phyloP scores from a whole-genome alignment of 192 early-diverging fungal genomes.

The Phlyctochytrium bullatum region DNA sequence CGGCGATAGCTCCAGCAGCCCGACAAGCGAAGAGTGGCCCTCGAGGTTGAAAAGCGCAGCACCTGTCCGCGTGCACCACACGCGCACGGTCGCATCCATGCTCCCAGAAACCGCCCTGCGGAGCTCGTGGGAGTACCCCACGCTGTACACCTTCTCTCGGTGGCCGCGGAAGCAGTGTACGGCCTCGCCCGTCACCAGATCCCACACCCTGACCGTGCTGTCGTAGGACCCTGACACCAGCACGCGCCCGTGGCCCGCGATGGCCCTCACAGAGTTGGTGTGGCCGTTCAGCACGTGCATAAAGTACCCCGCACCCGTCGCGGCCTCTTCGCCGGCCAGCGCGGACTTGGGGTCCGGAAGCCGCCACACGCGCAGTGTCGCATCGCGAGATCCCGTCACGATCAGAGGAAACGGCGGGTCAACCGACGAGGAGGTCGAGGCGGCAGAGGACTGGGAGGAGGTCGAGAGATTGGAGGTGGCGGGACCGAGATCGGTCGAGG shows the following conservation, averaged over 20 bases:
- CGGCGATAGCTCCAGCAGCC: conserved; percentile 81
- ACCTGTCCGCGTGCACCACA: conserved; percentile 93
- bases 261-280: conserved; percentile 84
- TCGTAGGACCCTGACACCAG: conserved; percentile 94
- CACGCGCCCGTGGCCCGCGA: conserved; percentile 83
- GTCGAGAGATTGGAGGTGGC: not conserved
- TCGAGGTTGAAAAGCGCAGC: conserved; percentile 71
- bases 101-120: conserved; percentile 86
- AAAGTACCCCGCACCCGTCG: conserved; percentile 61
- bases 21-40: conserved; percentile 88
- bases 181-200: conserved; percentile 68
- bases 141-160: conserved; percentile 91
- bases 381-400: conserved; percentile 93
- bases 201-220: conserved; percentile 87
- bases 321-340: not conserved
- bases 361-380: conserved; percentile 89
- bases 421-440: not conserved
- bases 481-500: conserved; percentile 36
- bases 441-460: not conserved
- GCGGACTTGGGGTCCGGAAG: conserved; percentile 38
- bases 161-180: conserved; percentile 80
- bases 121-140: conserved; percentile 82
- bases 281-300: conserved; percentile 81
- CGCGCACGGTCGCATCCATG: conserved; percentile 89
- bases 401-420: conserved; percentile 53